Base-by-base conservation (phyloP, 169 alveolate species). In the Eimeria acervulina region DNA sequence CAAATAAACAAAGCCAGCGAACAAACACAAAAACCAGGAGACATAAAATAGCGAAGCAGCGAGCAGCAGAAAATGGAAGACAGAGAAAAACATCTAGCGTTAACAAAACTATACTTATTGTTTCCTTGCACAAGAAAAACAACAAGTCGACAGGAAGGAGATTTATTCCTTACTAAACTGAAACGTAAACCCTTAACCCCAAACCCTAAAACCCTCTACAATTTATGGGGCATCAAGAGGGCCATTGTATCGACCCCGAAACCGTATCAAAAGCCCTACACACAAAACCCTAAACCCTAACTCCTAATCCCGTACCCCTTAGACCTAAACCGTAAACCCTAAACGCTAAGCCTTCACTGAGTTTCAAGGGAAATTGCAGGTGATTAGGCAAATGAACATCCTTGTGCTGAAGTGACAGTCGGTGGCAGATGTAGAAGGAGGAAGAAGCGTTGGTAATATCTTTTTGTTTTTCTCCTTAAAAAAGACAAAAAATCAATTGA, bases 151-250 rank as follows among this genome's bases (percentile, higher is more conserved):
- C 5, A 7, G 42, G 26, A 12, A 68, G 42, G 42, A 68, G n/a
- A 13, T 3, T 10, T 26, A 63, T n/a, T 8, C n/a, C 7, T 26
- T 26, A n/a, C n/a, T n/a, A n/a, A n/a, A n/a, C n/a, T n/a, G n/a
- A n/a, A n/a, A n/a, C n/a, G n/a, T n/a, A n/a, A n/a, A 63, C 31
- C 80, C 80, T 68, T 0, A 68, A 68, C 80, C 80, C 44, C n/a
- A 68, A 68, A 68, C 80, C 80, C 80, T 68, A 68, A 28, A 68
- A 12, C 80, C 80, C n/a, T n/a, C 40, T 63, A 63, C n/a, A 63
- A 21, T n/a, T n/a, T 63, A 63, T 13, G 33, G n/a, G 31, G n/a
- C 7, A 13, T 10, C 21, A 51, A 51, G 59, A 12, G 2, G 59
- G 59, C 21, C 0, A 51, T 51, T n/a, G n/a, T n/a, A n/a, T n/a